A percentile compares a stretch with the other conserved stretches of the same genome.
These are phyloP conservation scores for Penicillium roqueforti DNA, from an alignment of 495 filamentous ascomycete species.

Conservation along the genomic window DNA sequence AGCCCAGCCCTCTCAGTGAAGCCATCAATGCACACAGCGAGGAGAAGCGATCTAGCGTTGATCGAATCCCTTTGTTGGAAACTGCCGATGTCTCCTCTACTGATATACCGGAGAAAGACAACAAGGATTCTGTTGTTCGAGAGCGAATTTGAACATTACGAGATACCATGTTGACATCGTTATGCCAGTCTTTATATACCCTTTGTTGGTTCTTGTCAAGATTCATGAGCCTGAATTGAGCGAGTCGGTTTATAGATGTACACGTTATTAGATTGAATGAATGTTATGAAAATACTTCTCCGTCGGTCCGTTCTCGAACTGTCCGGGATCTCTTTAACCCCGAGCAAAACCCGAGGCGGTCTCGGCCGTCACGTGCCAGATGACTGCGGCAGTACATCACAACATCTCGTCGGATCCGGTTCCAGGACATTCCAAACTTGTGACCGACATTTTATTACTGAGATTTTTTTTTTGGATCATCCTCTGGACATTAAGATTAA, in stretches of 20 bases:
- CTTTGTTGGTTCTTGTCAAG: conserved; percentile 1
- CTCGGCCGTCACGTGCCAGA: conserved; percentile 30
- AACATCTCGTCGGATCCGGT: conserved; percentile 20
- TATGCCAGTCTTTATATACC: not conserved
- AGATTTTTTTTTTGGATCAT: conserved; percentile 3
- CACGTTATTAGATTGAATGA: no score
- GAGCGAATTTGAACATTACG: conserved; percentile 21
- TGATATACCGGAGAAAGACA: conserved; percentile 16
- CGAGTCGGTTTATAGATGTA: not conserved
- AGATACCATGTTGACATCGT: not conserved
- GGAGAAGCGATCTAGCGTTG: conserved; percentile 35
- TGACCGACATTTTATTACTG: conserved; percentile 9
- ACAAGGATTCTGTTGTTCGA: conserved; percentile 17
- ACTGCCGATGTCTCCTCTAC: conserved; percentile 23
- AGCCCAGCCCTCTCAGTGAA: conserved; percentile 15
- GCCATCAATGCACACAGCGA: conserved; percentile 14
- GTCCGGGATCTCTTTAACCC: conserved; percentile 12
- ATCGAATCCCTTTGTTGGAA: conserved; percentile 43
- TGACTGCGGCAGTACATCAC: conserved; percentile 25
- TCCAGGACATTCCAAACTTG: conserved; percentile 9
- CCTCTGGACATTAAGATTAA: conserved; percentile 2
- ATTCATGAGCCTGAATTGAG: not conserved
- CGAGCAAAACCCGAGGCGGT: conserved; percentile 28
- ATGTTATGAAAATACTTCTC: no score
- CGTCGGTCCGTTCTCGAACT: not conserved